Evolutionary conservation across 805 yeast species (phyloP).

Genomic region (Zygotorulaspora sp.): DNA sequence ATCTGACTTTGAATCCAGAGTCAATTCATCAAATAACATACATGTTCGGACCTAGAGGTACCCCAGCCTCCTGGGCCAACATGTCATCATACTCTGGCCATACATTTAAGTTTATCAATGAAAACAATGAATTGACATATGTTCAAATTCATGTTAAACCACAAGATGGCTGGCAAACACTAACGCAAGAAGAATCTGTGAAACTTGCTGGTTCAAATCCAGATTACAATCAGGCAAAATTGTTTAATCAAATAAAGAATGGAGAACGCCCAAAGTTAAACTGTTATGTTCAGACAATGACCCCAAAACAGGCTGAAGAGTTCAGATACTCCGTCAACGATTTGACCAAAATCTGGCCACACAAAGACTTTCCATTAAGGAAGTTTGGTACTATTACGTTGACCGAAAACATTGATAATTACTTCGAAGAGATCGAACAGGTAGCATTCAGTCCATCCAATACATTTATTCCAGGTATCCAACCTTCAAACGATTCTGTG

Average conservation of each 20-base stretch:
- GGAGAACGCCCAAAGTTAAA: conserved; percentile 51
- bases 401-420: conserved; percentile 54
- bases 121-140: conserved; percentile 47
- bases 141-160: conserved; percentile 52
- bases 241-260: conserved; percentile 44
- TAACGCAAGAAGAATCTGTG: conserved; percentile 44
- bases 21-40: conserved; percentile 53
- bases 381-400: conserved; percentile 60
- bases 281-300: conserved; percentile 58
- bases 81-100: conserved; percentile 67
- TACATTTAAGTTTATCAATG: conserved; percentile 54
- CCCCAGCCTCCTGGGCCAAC: conserved; percentile 49
- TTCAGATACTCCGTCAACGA: conserved; percentile 79
- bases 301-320: conserved; percentile 70
- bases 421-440: conserved; percentile 47
- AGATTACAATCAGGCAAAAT: conserved; percentile 42
- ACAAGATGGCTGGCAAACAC: conserved; percentile 47
- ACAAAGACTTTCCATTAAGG: conserved; percentile 75
- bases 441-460: conserved; percentile 69
- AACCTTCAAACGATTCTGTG: conserved; percentile 74
- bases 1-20: conserved; percentile 51
- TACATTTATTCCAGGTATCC: conserved; percentile 64
- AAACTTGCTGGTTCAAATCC: conserved; percentile 47
- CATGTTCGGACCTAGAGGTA: conserved; percentile 58
- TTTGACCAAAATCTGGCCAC: conserved; percentile 88